Evolutionary conservation across 2,329 filamentous ascomycete genomes (phyloP), one percentile per base, ranked within the genome.

Genomic region (Orbilia oligospora): DNA sequence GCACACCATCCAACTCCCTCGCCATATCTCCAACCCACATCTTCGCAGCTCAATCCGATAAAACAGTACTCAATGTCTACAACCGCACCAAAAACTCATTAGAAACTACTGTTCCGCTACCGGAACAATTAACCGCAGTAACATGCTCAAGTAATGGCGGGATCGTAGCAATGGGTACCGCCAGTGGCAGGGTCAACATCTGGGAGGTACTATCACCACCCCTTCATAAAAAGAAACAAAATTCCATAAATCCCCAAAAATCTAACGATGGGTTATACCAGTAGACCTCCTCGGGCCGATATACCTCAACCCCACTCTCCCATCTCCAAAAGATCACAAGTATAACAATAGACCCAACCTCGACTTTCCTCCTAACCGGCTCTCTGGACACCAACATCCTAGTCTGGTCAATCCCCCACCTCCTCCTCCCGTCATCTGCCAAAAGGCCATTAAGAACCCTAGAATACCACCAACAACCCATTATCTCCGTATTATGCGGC

Each of bases 61-160:
- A 97, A 85, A 93, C 94, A 0, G 92, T 97, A 49, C 89, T 99
- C 0, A 93, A 98, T 85, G 93, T 99, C 70, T 99, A 98, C 85
- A 94, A 89, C 73, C 89, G 94, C 70, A 88, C 90, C 75, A 92
- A 92, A 80, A 92, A 92, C 30, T 96, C 92, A 82, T 94, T 97
- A 83, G 95, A 98, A 85, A 92, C 93, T 5, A 89, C 93, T 18
- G 90, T 98, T 20, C 92, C 94, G 0, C 97, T 99, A 82, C 91
- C 92, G 0, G 95, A 98, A 85, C 89, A 91, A 82, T 93, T 99
- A 82, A 80, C 91, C 90, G 80, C 94, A 92, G 84, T 86, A 97
- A 82, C 88, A 90, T 22, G 87, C 97, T 69, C 90, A 90, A 24
- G 91, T 89, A 58, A 89, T 93, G 63, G 87, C 97, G 80, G 86